phyloP scores from a whole-genome alignment of 306 rosid species.

The Cicer judaicum region DNA sequence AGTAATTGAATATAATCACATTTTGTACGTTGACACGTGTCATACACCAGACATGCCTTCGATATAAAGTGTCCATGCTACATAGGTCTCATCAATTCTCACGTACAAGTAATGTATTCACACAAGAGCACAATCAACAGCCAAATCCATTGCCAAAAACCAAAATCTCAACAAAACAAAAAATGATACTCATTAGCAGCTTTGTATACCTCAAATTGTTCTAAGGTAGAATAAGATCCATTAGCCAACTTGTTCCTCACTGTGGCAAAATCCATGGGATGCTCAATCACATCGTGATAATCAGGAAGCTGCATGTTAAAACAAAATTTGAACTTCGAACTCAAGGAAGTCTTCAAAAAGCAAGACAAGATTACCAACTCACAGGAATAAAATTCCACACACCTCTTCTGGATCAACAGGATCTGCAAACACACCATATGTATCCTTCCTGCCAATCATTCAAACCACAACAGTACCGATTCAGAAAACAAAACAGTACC shows the following conservation, averaged over 20 bases:
- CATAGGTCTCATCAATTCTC: not conserved
- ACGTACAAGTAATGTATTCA: not conserved
- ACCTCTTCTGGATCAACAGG: conserved; percentile 99
- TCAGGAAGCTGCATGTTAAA: conserved; percentile 88
- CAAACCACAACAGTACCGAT: conserved; percentile 11
- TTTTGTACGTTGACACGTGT: too few relatives aligned
- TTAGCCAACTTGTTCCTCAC: conserved; percentile 80
- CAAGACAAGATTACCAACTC: conserved; percentile 43
- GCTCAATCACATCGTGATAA: conserved; percentile 87
- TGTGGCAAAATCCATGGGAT: conserved; percentile 97
- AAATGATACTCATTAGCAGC: not conserved
- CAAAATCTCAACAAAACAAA: conserved; percentile 19
- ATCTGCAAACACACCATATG: conserved; percentile 90
- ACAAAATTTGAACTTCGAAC: conserved; percentile 45
- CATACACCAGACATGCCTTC: too few relatives aligned
- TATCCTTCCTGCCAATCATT: conserved; percentile 90
- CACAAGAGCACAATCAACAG: conserved; percentile 10
- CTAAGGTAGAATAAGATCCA: conserved; percentile 81
- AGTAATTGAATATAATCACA: too few relatives aligned
- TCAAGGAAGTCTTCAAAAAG: conserved; percentile 41
- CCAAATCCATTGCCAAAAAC: conserved; percentile 15
- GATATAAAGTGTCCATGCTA: too few relatives aligned
- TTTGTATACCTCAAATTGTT: conserved; percentile 81
- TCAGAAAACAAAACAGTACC: conserved; percentile 33
- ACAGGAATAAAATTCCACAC: conserved; percentile 40